Base-by-base conservation (phyloP, 495 filamentous ascomycete species). In the Mytilinidion resinicola region DNA sequence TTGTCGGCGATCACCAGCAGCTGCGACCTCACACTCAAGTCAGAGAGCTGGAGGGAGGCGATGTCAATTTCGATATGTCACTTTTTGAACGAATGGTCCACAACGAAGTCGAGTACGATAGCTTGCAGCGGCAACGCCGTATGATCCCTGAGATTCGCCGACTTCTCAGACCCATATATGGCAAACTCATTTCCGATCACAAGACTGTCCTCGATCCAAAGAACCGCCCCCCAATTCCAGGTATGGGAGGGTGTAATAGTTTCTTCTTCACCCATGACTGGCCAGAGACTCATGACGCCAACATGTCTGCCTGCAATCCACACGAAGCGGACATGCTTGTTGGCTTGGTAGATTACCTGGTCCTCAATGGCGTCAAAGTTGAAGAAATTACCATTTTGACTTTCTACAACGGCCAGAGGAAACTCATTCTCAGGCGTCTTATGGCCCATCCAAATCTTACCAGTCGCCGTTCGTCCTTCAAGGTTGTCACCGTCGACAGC, bases 321-420 rank as follows among this genome's bases (percentile, higher is more conserved):
- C 68, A 78, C 9, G 91, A 96, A 63, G 88, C 89, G 0, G 71
- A 84, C 0, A 92, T 96, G 88, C 73, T 96, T 50, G 79, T 82
- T 1, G 73, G 73, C 3, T 87, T 96, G 61, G 85, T 83, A 53
- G 70, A 81, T 20, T 88, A 96, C 63, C 80, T 98, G 0, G 64
- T 85, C 0, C 65, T 79, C 33, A 95, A 91, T 59, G 86, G 85
- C 0, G 73, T 84, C 2, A 49, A 70, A 0, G 57, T 77, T 0
- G 61, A 67, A 0, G 73, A 86, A 8, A 93, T 98, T 59, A 96
- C 91, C 0, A 73, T 98, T 19, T 71, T 98, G 42, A 96, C 91
- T 0, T 75, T 95, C 67, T 96, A 98, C 74, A 88, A 89, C 46
- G 92, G 89, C 12, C 92, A 98, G 63, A 78, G 84, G 39, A 87